Conservation (phyloP, 2,329 filamentous ascomycete species). For the Alternaria viburni region DNA sequence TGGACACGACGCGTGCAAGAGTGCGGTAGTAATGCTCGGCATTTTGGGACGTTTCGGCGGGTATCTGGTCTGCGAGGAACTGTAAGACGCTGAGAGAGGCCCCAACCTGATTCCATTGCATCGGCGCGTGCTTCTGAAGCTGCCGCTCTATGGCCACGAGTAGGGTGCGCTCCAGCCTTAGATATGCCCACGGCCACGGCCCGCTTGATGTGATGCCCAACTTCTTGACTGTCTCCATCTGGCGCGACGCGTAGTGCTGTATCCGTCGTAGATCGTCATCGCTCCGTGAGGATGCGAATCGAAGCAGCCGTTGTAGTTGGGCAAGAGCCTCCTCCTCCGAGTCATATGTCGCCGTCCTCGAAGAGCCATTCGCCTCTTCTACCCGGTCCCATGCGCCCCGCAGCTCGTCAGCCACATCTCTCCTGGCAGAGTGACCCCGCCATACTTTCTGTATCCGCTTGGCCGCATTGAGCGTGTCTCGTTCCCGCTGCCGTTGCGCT, state of each 20-base stretch:
- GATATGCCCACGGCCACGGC: slow-evolving; percentile 52
- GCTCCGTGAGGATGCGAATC: slow-evolving; percentile 50
- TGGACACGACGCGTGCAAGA: slow-evolving; percentile 34
- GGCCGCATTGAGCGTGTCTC: slow-evolving; percentile 75
- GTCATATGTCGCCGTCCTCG: slow-evolving; percentile 37
- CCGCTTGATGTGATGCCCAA: slow-evolving; percentile 28
- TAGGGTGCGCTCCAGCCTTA: slow-evolving; percentile 50
- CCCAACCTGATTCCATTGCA: slow-evolving; percentile 16
- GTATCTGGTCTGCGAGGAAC: slow-evolving; percentile 43
- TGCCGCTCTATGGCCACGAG: slow-evolving; percentile 41
- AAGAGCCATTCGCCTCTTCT: slow-evolving; percentile 24
- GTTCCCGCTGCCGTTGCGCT: slow-evolving; percentile 77
- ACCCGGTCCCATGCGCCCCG: slow-evolving; percentile 43
- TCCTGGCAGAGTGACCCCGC: slow-evolving; percentile 75
- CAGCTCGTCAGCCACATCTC: slow-evolving; percentile 62
- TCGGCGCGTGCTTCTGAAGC: slow-evolving; percentile 11
- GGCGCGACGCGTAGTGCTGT: slow-evolving; percentile 48
- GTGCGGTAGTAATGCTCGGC: slow-evolving; percentile 40
- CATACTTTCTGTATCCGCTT: slow-evolving; percentile 79
- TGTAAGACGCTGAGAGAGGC: slow-evolving; percentile 28
- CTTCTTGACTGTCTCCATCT: slow-evolving; percentile 40
- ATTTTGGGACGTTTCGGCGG: slow-evolving; percentile 42
- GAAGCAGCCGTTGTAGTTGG: slow-evolving; percentile 52
- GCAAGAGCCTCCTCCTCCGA: slow-evolving; percentile 48
- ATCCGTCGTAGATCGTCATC: slow-evolving; percentile 51